Conservation (phyloP, 2,329 filamentous ascomycete genomes). For the Corinectria fuckeliana region DNA sequence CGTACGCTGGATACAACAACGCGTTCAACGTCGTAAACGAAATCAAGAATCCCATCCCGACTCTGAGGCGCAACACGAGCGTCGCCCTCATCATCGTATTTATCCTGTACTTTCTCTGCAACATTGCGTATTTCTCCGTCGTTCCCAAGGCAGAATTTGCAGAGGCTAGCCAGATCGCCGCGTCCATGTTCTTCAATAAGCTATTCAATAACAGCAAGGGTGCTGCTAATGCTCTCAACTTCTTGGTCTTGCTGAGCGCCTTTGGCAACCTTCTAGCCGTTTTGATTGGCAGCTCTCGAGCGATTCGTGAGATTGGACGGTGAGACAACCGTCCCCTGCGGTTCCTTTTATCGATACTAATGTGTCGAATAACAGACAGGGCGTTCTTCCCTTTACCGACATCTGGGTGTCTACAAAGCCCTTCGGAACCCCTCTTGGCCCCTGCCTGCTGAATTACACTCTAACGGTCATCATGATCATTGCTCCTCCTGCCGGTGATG, state of each 20-base stretch:
- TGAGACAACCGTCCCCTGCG: conserved; percentile 23
- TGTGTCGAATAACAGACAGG: conserved; percentile 51
- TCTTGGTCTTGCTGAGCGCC: conserved; percentile 62
- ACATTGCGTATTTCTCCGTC: conserved; percentile 66
- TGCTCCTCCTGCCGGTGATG: conserved; percentile 66
- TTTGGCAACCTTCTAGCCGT: conserved; percentile 66
- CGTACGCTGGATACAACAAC: conserved; percentile 64
- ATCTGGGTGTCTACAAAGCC: conserved; percentile 69
- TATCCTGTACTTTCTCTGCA: conserved; percentile 62
- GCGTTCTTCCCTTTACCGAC: conserved; percentile 61
- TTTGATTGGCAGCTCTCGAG: conserved; percentile 59
- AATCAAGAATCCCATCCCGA: conserved; percentile 64
- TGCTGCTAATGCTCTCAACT: conserved; percentile 59
- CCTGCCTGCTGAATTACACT: conserved; percentile 62
- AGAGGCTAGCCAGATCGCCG: conserved; percentile 58
- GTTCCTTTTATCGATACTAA: background rate
- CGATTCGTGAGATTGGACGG: conserved; percentile 65
- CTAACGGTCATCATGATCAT: conserved; percentile 66
- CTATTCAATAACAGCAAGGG: conserved; percentile 56
- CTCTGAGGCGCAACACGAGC: conserved; percentile 56
- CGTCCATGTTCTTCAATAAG: conserved; percentile 63
- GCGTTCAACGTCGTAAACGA: conserved; percentile 68
- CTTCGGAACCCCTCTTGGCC: conserved; percentile 67
- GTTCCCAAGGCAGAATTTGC: conserved; percentile 57
- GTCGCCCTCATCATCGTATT: conserved; percentile 58